phyloP scores from a whole-genome alignment of 1,284 basidiomycete genomes.

The Pholiota adiposa region DNA sequence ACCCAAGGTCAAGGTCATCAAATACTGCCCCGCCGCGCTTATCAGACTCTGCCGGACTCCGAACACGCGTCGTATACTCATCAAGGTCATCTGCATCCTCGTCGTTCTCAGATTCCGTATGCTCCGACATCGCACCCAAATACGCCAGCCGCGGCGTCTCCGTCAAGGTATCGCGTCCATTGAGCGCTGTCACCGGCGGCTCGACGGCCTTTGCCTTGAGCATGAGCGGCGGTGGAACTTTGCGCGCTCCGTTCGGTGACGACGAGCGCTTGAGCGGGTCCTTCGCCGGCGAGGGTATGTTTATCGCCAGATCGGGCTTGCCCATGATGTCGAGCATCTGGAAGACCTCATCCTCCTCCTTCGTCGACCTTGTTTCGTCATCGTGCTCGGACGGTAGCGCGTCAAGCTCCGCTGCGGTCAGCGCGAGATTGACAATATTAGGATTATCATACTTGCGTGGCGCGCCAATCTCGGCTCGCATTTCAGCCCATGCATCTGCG shows the following conservation, averaged over 20 bases:
- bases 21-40: slow-evolving; percentile 72
- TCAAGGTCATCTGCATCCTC: slow-evolving; percentile 21
- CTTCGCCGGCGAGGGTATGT: slow-evolving; percentile 31
- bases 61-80: slow-evolving; percentile 35
- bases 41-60: slow-evolving; percentile 55
- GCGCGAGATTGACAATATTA: slow-evolving; percentile 55
- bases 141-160: slow-evolving; percentile 35
- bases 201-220: slow-evolving; percentile 38
- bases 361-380: slow-evolving; percentile 24
- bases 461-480: slow-evolving; percentile 39
- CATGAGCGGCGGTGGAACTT: slow-evolving; percentile 56
- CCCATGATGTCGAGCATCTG: slow-evolving; percentile 49
- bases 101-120: slow-evolving; percentile 23
- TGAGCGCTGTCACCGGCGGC: slow-evolving; percentile 30
- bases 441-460: slow-evolving; percentile 39
- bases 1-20: slow-evolving; percentile 71
- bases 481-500: slow-evolving; percentile 62
- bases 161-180: slow-evolving; percentile 22
- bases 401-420: slow-evolving; percentile 53
- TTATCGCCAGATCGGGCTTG: slow-evolving; percentile 33
- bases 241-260: slow-evolving; percentile 31
- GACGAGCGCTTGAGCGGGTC: slow-evolving; percentile 26
- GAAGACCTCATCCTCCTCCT: slow-evolving; percentile 50
- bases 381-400: slow-evolving; percentile 40
- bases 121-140: slow-evolving; percentile 26